phyloP scores from a whole-genome alignment of 352 stramenopile species.

The Phytophthora pinifolia region DNA sequence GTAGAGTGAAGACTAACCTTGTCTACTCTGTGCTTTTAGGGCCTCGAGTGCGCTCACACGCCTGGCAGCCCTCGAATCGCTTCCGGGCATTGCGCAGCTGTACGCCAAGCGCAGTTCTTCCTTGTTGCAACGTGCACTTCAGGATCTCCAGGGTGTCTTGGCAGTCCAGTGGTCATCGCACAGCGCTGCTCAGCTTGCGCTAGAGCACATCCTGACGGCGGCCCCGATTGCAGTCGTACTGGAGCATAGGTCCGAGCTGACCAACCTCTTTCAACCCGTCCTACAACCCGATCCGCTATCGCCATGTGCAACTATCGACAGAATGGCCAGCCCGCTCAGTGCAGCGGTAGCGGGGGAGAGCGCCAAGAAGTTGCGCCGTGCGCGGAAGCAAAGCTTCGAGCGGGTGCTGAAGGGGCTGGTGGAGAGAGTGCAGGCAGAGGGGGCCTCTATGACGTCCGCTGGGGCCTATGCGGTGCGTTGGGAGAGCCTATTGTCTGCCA shows the following conservation, averaged over 20 bases:
- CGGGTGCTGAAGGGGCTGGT: conserved; percentile 25
- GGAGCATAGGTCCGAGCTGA: conserved; percentile 10
- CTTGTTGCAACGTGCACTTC: conserved; percentile 24
- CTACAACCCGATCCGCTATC: conserved; percentile 8
- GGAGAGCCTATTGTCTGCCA: conserved; percentile 12
- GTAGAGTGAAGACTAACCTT: conserved; percentile 3
- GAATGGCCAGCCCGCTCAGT: not conserved
- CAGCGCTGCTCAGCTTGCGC: conserved; percentile 28
- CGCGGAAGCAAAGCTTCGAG: conserved; percentile 13
- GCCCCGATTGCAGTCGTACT: conserved; percentile 17
- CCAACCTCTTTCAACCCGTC: conserved; percentile 18
- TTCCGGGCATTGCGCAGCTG: conserved; percentile 19
- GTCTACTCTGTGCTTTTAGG: conserved; percentile 18
- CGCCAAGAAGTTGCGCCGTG: conserved; percentile 2
- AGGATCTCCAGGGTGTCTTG: conserved; percentile 26
- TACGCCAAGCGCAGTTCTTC: conserved; percentile 33
- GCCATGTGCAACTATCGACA: not conserved
- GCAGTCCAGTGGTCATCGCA: conserved; percentile 40
- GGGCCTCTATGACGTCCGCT: not conserved
- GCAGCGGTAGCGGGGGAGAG: conserved; percentile 5
- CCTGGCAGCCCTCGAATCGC: conserved; percentile 30
- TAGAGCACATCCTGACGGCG: conserved; percentile 33
- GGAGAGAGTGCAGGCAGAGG: conserved; percentile 11
- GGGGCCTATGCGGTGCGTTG: conserved; percentile 7
- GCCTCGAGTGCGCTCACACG: conserved; percentile 26